A percentile compares a stretch with the other conserved stretches of the same genome.
These are phyloP conservation scores for Neospora caninum DNA, from an alignment of 169 alveolate genomes.

Conservation along the genomic window DNA sequence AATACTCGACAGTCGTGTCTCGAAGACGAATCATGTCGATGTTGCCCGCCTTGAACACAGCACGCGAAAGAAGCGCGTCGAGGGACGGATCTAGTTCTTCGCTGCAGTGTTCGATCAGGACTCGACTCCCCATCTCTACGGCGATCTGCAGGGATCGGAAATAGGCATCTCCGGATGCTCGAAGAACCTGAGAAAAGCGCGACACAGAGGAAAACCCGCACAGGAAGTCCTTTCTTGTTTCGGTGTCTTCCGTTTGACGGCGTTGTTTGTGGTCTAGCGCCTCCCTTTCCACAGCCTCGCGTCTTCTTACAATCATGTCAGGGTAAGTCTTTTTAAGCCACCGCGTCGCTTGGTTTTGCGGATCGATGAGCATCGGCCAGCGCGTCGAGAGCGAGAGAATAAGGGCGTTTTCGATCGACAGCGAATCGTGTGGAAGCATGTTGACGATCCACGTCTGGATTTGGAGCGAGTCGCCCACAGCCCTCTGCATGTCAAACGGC, in stretches of 20 bases:
- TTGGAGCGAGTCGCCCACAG: slow-evolving; percentile 91
- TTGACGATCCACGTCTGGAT: slow-evolving; percentile 91
- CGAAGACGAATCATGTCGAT: slow-evolving; percentile 85
- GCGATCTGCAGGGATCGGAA: slow-evolving; percentile 88
- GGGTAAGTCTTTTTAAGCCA: slow-evolving; percentile 81
- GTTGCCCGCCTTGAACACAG: slow-evolving; percentile 83
- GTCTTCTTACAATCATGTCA: slow-evolving; percentile 17
- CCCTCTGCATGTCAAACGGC: slow-evolving; percentile 76
- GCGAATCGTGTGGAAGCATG: slow-evolving; percentile 81
- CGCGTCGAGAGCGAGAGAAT: slow-evolving; percentile 77
- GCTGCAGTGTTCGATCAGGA: slow-evolving; percentile 94
- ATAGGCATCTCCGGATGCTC: slow-evolving; percentile 79
- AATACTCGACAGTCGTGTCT: slow-evolving; percentile 91
- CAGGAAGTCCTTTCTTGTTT: too few relatives aligned
- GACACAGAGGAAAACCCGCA: background rate
- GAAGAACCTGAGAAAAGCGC: slow-evolving; percentile 79
- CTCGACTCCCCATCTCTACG: slow-evolving; percentile 90
- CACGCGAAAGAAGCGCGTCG: slow-evolving; percentile 91
- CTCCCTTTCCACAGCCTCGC: too few relatives aligned
- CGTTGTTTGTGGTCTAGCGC: too few relatives aligned
- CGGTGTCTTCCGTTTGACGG: too few relatives aligned
- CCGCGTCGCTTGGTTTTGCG: slow-evolving; percentile 83
- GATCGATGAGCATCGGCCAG: slow-evolving; percentile 85
- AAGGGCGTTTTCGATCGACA: slow-evolving; percentile 84
- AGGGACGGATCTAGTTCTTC: slow-evolving; percentile 95